Conservation (phyloP, 2,329 filamentous ascomycete species). For the Setomelanomma holmii region DNA sequence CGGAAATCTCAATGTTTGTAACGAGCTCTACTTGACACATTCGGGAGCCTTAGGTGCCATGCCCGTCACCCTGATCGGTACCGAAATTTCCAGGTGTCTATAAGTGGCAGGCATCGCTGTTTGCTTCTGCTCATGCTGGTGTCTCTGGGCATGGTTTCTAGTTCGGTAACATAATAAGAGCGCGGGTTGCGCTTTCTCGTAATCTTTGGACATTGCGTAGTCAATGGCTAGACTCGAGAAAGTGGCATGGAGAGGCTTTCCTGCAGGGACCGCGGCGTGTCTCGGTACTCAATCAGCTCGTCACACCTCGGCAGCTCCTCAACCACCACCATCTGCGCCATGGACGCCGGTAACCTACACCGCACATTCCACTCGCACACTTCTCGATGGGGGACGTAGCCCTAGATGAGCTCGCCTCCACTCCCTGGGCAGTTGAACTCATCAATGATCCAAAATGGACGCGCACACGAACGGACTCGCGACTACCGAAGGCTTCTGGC, state of each 20-base stretch:
- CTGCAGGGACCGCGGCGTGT: not conserved
- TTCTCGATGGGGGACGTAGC: conserved; percentile 29
- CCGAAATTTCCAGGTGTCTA: too few species aligned
- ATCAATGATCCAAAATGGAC: conserved; percentile 53
- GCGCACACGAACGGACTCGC: conserved; percentile 46
- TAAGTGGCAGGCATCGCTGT: too few species aligned
- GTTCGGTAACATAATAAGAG: too few species aligned
- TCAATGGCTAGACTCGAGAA: not conserved
- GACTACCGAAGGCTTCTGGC: conserved; percentile 34
- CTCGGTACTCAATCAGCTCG: not conserved
- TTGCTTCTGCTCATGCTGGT: too few species aligned
- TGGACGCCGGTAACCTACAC: too few species aligned
- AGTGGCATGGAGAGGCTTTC: not conserved
- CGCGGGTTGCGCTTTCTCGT: too few species aligned
- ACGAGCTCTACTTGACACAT: too few species aligned
- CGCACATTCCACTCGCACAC: not conserved
- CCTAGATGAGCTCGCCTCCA: conserved; percentile 36
- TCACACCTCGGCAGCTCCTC: conserved; percentile 4
- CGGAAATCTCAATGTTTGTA: too few species aligned
- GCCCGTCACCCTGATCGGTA: too few species aligned
- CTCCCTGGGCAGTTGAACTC: conserved; percentile 59
- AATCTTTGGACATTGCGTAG: too few species aligned
- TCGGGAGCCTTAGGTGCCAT: too few species aligned
- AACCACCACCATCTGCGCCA: not conserved
- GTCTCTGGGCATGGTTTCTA: too few species aligned